These are phyloP conservation scores for Punica granatum DNA, from an alignment of 345 rosid genomes.

Conservation along the genomic window DNA sequence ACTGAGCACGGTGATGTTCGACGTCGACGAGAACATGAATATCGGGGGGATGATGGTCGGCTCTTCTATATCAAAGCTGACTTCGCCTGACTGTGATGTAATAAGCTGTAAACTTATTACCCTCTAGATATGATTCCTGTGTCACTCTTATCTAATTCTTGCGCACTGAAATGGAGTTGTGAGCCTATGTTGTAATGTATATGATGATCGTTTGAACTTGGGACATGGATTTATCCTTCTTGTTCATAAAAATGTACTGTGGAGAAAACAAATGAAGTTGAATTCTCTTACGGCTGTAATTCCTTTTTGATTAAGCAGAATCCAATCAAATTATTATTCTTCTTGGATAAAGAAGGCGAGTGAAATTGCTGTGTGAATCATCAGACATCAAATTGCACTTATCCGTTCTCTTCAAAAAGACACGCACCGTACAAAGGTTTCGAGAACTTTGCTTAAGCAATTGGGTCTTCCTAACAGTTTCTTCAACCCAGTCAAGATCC, in stretches of 20 bases:
- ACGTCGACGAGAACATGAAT: conserved; percentile 40
- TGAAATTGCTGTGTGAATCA: too few relatives aligned
- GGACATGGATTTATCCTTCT: not conserved
- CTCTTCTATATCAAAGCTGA: conserved; percentile 51
- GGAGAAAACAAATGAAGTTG: not conserved
- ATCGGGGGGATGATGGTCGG: conserved; percentile 54
- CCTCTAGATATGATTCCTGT: conserved; percentile 19
- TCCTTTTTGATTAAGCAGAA: not conserved
- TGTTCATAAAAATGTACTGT: not conserved
- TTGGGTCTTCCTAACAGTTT: too few relatives aligned
- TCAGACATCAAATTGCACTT: too few relatives aligned
- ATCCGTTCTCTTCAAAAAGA: too few relatives aligned
- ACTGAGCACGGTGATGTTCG: conserved; percentile 52
- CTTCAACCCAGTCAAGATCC: too few relatives aligned
- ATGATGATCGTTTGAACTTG: not conserved
- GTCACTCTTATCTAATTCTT: not conserved
- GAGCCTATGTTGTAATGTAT: not conserved
- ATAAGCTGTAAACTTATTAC: conserved; percentile 52
- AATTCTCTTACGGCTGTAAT: not conserved
- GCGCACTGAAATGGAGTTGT: not conserved
- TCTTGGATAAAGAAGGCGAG: too few relatives aligned
- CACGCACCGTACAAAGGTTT: too few relatives aligned
- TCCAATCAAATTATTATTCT: too few relatives aligned
- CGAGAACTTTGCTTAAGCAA: too few relatives aligned
- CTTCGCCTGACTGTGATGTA: conserved; percentile 32